Percentiles rank a stretch among this genome's conserved stretches.
These are phyloP conservation scores for Albophoma yamanashiensis DNA, from an alignment of 2,329 filamentous ascomycete species.

Conservation along the genomic window DNA sequence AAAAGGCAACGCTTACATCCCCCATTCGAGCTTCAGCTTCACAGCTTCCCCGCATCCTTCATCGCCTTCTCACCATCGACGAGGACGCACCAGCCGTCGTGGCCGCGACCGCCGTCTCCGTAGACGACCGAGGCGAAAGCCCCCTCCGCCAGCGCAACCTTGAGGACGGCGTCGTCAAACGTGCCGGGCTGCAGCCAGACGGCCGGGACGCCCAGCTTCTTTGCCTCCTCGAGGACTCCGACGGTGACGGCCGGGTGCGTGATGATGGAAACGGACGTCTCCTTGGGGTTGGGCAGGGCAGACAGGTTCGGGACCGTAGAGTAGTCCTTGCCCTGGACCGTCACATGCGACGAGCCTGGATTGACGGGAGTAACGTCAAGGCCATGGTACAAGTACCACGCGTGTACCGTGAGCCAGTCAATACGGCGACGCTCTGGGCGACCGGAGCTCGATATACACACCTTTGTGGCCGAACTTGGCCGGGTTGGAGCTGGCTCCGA, in stretches of 20 bases:
- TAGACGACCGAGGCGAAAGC: conserved; percentile 61
- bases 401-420: conserved; percentile 54
- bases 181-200: conserved; percentile 90
- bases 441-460: conserved; percentile 23
- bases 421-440: neutral
- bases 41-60: conserved; percentile 43
- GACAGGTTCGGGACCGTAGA: conserved; percentile 55
- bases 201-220: conserved; percentile 57
- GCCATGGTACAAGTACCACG: conserved; percentile 72
- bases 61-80: conserved; percentile 67
- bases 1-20: neutral
- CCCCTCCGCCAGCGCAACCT: conserved; percentile 50
- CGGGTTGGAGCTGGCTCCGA: conserved; percentile 77
- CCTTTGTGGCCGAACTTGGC: conserved; percentile 84
- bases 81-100: conserved; percentile 78
- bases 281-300: conserved; percentile 51
- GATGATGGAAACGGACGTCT: conserved; percentile 75
- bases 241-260: conserved; percentile 74
- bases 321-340: conserved; percentile 47
- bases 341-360: conserved; percentile 55
- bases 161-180: conserved; percentile 66
- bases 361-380: conserved; percentile 79
- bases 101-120: conserved; percentile 51
- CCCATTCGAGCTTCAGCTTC: neutral
- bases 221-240: conserved; percentile 66